These are phyloP conservation scores for Irpex sp. DNA, from an alignment of 1,284 basidiomycete genomes.

Conservation along the genomic window DNA sequence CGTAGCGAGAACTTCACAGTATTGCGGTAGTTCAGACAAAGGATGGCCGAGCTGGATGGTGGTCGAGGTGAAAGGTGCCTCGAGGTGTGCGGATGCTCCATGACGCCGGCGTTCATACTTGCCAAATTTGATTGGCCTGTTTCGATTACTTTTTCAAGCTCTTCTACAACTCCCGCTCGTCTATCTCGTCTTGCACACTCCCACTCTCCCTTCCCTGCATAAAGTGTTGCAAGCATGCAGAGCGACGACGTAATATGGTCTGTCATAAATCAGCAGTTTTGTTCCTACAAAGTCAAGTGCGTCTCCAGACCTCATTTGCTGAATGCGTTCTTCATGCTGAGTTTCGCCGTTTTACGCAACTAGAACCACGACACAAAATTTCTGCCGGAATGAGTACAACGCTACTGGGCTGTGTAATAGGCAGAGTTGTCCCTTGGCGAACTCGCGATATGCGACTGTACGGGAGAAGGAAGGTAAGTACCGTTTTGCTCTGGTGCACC, in stretches of 20 bases:
- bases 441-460: conserved; percentile 95
- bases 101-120: background rate
- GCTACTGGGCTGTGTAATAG: conserved; percentile 96
- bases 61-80: no score
- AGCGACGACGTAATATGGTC: conserved; percentile 97
- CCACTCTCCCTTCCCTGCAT: background rate
- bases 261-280: conserved; percentile 89
- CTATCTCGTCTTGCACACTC: background rate
- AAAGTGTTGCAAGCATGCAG: conserved; percentile 46
- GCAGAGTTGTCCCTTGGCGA: conserved; percentile 95
- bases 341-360: background rate
- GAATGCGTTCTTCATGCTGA: background rate
- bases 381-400: conserved; percentile 99
- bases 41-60: no score
- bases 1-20: background rate
- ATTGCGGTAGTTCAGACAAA: no score
- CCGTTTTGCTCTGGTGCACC: background rate
- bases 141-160: background rate
- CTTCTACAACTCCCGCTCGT: background rate
- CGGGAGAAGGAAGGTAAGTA: conserved; percentile 85
- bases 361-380: conserved; percentile 92
- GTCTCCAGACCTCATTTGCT: conserved; percentile 24
- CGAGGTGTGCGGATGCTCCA: background rate
- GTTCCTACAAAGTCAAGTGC: conserved; percentile 97
- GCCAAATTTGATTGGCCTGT: background rate